phyloP scores from a whole-genome alignment of 1,284 basidiomycete species.

The Termitomyces sp. region DNA sequence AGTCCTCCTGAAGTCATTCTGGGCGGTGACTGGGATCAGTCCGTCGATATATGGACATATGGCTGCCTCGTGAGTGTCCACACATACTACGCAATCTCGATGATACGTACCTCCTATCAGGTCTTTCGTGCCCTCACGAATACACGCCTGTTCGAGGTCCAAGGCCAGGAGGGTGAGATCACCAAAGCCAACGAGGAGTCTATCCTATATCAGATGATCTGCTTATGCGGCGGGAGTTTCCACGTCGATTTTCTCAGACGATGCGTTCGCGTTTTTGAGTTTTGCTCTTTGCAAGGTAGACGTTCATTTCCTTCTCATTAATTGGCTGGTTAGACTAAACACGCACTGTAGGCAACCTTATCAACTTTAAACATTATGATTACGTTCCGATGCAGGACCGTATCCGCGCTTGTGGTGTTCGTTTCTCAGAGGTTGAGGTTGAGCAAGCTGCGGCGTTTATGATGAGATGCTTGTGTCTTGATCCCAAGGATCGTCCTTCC shows the following conservation, averaged over 20 bases:
- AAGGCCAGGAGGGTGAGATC: background rate
- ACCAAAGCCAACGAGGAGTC: background rate
- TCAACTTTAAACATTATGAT: background rate
- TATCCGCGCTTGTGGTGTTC: background rate
- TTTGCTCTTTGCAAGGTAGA: background rate
- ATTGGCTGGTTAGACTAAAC: too few species aligned
- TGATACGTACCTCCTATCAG: background rate
- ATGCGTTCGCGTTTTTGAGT: background rate
- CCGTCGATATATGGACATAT: constrained; percentile 18
- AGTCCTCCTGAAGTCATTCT: constrained; percentile 16
- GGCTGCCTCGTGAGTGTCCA: constrained; percentile 12
- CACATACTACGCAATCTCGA: background rate
- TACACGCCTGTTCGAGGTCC: background rate
- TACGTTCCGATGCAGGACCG: background rate
- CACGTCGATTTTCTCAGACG: too few species aligned
- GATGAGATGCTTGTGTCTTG: background rate
- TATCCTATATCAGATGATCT: background rate
- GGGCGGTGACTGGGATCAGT: constrained; percentile 15
- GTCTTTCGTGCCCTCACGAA: background rate
- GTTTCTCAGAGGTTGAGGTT: background rate
- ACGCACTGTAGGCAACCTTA: background rate
- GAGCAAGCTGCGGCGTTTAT: background rate
- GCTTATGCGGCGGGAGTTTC: too few species aligned
- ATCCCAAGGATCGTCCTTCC: background rate
- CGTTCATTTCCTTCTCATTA: too few species aligned